phyloP scores from a whole-genome alignment of 805 yeast genomes.

The Ogataea saltuana region DNA sequence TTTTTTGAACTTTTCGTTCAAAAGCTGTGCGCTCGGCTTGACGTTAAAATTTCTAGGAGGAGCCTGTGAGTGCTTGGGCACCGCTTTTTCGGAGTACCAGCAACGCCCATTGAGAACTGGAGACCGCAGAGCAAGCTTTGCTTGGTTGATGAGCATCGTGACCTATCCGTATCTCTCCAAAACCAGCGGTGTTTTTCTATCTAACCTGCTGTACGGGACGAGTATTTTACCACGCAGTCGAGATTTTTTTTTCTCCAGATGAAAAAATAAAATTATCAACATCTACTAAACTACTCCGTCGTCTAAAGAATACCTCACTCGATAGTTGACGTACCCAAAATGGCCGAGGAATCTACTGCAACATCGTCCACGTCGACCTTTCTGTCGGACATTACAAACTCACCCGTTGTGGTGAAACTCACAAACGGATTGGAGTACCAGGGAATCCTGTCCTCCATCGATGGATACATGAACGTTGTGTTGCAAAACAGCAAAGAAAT shows the following conservation, averaged over 20 bases:
- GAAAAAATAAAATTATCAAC: neutral
- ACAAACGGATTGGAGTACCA: slow-evolving; percentile 84
- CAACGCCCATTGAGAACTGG: neutral
- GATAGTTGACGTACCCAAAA: no score
- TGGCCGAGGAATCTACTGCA: slow-evolving; percentile 13
- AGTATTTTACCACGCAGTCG: no score
- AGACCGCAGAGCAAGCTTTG: neutral
- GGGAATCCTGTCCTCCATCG: slow-evolving; percentile 72
- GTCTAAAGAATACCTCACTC: neutral
- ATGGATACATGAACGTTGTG: slow-evolving; percentile 95
- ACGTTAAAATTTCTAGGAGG: slow-evolving; percentile 14
- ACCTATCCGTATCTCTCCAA: no score
- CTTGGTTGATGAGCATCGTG: neutral
- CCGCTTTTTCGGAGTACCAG: neutral
- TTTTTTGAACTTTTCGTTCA: slow-evolving; percentile 29
- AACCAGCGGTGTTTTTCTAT: no score
- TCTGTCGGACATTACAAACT: slow-evolving; percentile 75
- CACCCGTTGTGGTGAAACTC: slow-evolving; percentile 77
- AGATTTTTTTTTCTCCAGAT: neutral
- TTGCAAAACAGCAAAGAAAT: slow-evolving; percentile 74
- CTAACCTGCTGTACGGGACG: no score
- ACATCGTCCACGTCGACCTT: slow-evolving; percentile 60
- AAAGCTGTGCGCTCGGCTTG: slow-evolving; percentile 27
- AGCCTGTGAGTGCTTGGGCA: slow-evolving; percentile 10
- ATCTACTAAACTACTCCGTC: neutral